phyloP scores from a whole-genome alignment of 768 basidiomycete genomes.

The Tylopilus felleus region DNA sequence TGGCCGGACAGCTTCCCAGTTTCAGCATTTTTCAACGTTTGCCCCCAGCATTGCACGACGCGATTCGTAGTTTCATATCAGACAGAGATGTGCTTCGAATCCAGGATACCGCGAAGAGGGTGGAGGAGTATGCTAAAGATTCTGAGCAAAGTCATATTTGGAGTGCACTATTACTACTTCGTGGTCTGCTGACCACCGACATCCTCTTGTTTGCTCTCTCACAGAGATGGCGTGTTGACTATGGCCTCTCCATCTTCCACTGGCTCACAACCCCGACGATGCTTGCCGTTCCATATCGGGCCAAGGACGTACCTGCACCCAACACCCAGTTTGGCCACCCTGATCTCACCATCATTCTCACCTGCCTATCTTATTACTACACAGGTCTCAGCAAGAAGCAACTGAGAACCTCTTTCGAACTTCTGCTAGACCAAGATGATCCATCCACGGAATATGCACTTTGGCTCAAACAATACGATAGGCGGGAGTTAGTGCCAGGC shows the following conservation, averaged over 20 bases:
- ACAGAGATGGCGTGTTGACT: neutral
- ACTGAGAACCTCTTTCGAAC: neutral
- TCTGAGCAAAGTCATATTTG: neutral
- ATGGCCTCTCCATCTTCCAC: too few species aligned
- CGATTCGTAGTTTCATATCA: neutral
- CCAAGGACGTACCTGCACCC: too few species aligned
- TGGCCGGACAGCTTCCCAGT: neutral
- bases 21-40: neutral
- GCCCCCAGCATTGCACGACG: neutral
- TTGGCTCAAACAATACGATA: neutral
- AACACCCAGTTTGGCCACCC: too few species aligned
- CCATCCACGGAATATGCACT: too few species aligned
- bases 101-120: neutral
- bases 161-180: neutral
- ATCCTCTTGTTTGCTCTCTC: neutral
- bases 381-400: neutral
- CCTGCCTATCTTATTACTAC: too few species aligned
- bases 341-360: too few species aligned
- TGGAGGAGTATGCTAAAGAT: neutral
- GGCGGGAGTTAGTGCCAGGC: neutral
- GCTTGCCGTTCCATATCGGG: constrained; percentile 18
- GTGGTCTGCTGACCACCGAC: neutral
- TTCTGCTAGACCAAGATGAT: constrained; percentile 1
- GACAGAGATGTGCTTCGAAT: neutral
- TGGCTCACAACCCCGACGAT: neutral